A percentile compares a stretch with the other conserved stretches of the same genome.
These are phyloP conservation scores for Capsella bursapastoris DNA, from an alignment of 345 rosid genomes.

Conservation along the genomic window DNA sequence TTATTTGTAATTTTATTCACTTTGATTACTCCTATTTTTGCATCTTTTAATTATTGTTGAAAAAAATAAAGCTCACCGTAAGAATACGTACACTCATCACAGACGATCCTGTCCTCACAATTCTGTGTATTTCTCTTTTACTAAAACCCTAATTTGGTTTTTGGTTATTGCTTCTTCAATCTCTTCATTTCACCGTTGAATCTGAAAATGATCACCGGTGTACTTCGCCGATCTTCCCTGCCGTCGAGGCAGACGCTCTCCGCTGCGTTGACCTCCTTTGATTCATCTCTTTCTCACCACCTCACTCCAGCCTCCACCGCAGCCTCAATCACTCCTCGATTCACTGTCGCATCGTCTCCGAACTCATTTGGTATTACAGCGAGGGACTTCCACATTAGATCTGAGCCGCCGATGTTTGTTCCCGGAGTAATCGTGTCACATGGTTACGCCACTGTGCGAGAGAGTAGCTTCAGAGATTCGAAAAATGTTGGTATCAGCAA, in stretches of 20 bases:
- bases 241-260: constrained; percentile 22
- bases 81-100: not conserved
- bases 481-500: not conserved
- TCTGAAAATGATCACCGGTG: constrained; percentile 43
- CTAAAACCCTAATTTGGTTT: constrained; percentile 29
- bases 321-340: constrained; percentile 4
- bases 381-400: constrained; percentile 52
- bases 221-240: constrained; percentile 31
- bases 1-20: constrained; percentile 32
- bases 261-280: constrained; percentile 9
- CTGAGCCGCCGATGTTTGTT: constrained; percentile 49
- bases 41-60: not conserved
- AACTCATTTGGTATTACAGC: constrained; percentile 8
- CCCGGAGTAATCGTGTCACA: constrained; percentile 55
- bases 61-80: not conserved
- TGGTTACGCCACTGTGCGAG: constrained; percentile 38
- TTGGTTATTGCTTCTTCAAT: not conserved
- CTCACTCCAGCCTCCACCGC: constrained; percentile 31
- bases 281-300: constrained; percentile 15
- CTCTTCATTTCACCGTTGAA: constrained; percentile 9
- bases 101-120: not conserved
- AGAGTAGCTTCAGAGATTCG: not conserved
- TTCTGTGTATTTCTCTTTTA: not conserved
- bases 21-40: not conserved
- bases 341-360: constrained; percentile 1